phyloP scores from a whole-genome alignment of 768 basidiomycete genomes.

The Termitomyces sp. region DNA sequence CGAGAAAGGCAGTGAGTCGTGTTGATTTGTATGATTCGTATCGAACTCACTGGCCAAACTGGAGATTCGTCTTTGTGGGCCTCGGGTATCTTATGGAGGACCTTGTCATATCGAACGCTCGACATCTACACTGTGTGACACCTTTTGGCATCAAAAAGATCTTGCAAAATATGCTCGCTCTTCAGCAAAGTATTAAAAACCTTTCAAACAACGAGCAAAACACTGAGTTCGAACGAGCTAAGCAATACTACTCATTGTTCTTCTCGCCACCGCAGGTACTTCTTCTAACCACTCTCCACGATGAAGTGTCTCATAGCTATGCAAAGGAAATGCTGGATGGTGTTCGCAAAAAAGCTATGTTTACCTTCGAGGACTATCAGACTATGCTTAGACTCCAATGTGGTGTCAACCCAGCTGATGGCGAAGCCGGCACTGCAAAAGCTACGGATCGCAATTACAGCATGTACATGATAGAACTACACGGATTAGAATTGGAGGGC shows the following conservation, averaged over 20 bases:
- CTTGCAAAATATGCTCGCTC: conserved; percentile 79
- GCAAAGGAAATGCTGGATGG: conserved; percentile 70
- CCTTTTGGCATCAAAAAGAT: conserved; percentile 81
- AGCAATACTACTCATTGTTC: conserved; percentile 81
- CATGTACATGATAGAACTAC: conserved; percentile 87
- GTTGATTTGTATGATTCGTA: neutral
- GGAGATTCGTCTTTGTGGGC: conserved; percentile 84
- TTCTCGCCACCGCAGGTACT: conserved; percentile 66
- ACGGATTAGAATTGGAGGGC: conserved; percentile 65
- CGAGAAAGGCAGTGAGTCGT: conserved; percentile 61
- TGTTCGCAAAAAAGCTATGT: conserved; percentile 56
- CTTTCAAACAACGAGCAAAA: conserved; percentile 55
- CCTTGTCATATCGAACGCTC: conserved; percentile 70
- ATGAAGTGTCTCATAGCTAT: neutral
- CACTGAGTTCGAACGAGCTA: conserved; percentile 70
- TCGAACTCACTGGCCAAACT: conserved; percentile 6
- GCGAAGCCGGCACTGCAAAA: conserved; percentile 43
- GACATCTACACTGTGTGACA: conserved; percentile 64
- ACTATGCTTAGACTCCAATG: conserved; percentile 87
- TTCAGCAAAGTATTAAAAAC: conserved; percentile 87
- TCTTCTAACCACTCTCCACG: neutral
- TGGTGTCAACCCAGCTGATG: conserved; percentile 63
- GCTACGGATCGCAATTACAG: conserved; percentile 71
- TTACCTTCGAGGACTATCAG: conserved; percentile 91
- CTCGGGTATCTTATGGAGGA: conserved; percentile 83